Conservation (phyloP, 345 rosid genomes). For the Angophora floribunda region DNA sequence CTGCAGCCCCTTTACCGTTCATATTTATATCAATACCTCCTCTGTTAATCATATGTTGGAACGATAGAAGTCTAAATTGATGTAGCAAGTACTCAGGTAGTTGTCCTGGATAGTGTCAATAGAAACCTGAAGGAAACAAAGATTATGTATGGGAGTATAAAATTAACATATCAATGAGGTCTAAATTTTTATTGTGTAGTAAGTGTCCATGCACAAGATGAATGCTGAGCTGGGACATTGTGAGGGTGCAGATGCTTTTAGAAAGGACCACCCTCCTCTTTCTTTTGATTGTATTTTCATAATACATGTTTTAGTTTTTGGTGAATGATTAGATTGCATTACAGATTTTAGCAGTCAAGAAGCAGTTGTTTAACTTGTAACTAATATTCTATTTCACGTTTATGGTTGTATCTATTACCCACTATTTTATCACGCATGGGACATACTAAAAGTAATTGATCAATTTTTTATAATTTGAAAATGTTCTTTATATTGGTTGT, state of each 20-base stretch:
- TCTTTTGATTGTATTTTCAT: neutral
- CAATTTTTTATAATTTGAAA: neutral
- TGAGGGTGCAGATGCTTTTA: neutral
- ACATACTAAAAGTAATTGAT: neutral
- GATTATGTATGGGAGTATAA: neutral
- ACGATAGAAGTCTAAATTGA: neutral
- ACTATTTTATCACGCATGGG: neutral
- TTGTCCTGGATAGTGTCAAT: neutral
- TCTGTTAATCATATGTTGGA: neutral
- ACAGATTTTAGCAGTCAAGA: neutral
- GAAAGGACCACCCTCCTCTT: neutral
- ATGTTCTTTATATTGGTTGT: neutral
- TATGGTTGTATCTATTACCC: neutral
- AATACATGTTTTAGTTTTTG: neutral
- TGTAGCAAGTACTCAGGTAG: neutral
- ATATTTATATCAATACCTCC: neutral
- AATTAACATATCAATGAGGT: neutral
- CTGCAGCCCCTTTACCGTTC: neutral
- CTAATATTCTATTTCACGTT: neutral
- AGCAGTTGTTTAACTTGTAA: neutral
- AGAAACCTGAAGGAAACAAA: neutral
- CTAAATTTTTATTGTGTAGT: neutral
- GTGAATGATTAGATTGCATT: neutral
- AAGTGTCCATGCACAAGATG: neutral
- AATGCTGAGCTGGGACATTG: neutral